These are phyloP conservation scores for Chlorella sp. DNA, from an alignment of 139 green algal species.

Conservation along the genomic window DNA sequence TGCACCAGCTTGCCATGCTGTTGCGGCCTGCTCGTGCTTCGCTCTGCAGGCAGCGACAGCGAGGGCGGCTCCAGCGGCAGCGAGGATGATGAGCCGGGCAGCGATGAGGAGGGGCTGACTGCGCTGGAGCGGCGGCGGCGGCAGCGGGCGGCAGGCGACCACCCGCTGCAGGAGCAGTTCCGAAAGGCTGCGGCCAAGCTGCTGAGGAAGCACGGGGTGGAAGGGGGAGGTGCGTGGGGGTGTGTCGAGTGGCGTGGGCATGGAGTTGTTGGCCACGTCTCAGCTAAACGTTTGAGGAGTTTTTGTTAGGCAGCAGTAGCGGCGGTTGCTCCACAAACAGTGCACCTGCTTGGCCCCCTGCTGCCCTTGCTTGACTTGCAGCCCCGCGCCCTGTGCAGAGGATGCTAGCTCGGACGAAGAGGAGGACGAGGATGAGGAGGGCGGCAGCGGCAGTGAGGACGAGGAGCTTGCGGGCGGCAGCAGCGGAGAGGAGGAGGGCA, in stretches of 20 bases:
- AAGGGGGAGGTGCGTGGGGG: not conserved
- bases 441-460: conserved; percentile 12
- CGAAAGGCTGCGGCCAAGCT: conserved; percentile 45
- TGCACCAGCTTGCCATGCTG: not conserved
- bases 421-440: conserved; percentile 29
- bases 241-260: too few relatives aligned
- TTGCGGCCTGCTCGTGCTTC: too few relatives aligned
- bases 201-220: conserved; percentile 46
- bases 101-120: conserved; percentile 47
- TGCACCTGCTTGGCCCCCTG: too few relatives aligned
- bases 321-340: too few relatives aligned
- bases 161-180: conserved; percentile 76
- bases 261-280: not conserved
- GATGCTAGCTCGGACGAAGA: conserved; percentile 9
- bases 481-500: conserved; percentile 35
- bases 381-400: not conserved
- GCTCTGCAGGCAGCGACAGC: conserved; percentile 43
- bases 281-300: too few relatives aligned
- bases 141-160: conserved; percentile 64
- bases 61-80: conserved; percentile 45
- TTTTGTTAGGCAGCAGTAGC: conserved; percentile 41
- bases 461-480: conserved; percentile 9
- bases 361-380: not conserved
- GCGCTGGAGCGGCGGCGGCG: conserved; percentile 64
- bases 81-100: conserved; percentile 15